Base-by-base conservation (phyloP, 352 stramenopile genomes). In the Blastocystis sp. region DNA sequence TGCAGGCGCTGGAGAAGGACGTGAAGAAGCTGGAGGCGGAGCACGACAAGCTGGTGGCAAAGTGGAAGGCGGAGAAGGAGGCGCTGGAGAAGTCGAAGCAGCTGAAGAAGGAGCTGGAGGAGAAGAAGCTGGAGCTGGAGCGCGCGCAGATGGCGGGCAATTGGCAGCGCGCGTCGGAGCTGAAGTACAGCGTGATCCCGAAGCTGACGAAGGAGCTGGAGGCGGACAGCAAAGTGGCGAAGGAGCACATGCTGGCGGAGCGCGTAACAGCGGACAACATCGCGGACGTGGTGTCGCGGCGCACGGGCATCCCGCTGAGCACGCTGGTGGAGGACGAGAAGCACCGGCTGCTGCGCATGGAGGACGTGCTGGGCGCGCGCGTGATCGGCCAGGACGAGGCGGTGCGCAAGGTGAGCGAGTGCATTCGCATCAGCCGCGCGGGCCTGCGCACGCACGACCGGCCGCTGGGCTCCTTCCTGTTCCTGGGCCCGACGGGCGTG, bases 271-370 rank as follows among this genome's bases (percentile, higher is more conserved):
- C 92, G 1, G 95, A 98, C 87, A 95, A 97, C 62, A 95, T 98
- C 42, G 95, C 94, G 45, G 90, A 95, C 65, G 93, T 97, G 2
- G 94, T 97, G 38, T 92, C 93, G 42, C 92, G 93, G 11, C 95
- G 93, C 92, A 97, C 95, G 0, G 95, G 95, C n/a, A 98, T 99
- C 68, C 95, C 96, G 4, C 92, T 96, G 9, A 93, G 91, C 9
- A 98, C 96, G 54, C 87, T 98, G 43, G 92, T 98, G 90, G 92
- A 96, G 89, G 94, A 92, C n/a, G 96, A 99, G 90, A 95, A 95
- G 87, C 92, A 97, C 84, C 94, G 95, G 21, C 93, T 99, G 59
- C 90, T 98, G 19, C 92, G 93, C 64, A 96, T 99, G 92, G 94
- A 95, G 81, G 93, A 97, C 14, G 93, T 94, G 71, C 90, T 99